Conservation (phyloP, 2,329 filamentous ascomycete species). For the Tolypocladium album region DNA sequence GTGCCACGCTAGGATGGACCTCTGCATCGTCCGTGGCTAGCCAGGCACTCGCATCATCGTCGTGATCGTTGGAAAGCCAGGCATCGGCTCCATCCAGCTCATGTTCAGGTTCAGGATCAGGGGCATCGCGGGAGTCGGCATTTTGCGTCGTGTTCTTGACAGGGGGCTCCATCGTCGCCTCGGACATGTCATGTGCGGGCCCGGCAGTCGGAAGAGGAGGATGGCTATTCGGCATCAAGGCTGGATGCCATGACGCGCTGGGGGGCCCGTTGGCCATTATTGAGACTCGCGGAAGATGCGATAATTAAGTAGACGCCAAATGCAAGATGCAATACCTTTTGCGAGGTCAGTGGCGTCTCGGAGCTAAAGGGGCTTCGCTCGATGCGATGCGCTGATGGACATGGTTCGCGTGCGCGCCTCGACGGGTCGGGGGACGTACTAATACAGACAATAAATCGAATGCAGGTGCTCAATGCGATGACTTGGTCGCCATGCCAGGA, state of each 20-base stretch:
- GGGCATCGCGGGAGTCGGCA: slow-evolving; percentile 6
- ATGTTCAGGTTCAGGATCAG: slow-evolving; percentile 1
- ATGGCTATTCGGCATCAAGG: slow-evolving; percentile 24
- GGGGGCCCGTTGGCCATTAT: slow-evolving; percentile 26
- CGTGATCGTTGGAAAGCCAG: slow-evolving; percentile 9
- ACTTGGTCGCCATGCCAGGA: slow-evolving; percentile 9
- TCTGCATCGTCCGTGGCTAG: slow-evolving; percentile 9
- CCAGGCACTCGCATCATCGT: slow-evolving; percentile 11
- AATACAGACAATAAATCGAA: slow-evolving; percentile 8
- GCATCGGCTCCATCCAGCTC: slow-evolving; percentile 6
- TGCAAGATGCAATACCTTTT: neutral
- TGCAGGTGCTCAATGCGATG: slow-evolving; percentile 5
- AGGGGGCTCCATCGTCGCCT: slow-evolving; percentile 3
- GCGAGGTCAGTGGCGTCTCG: neutral
- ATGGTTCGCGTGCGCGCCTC: neutral
- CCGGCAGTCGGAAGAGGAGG: neutral
- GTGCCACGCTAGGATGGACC: neutral
- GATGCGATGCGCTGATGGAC: neutral
- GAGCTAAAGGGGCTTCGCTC: slow-evolving; percentile 1
- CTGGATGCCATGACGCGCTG: slow-evolving; percentile 29
- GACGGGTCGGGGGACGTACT: slow-evolving; percentile 1
- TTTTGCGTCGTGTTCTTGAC: slow-evolving; percentile 4
- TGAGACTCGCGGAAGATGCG: slow-evolving; percentile 6
- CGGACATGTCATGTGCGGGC: neutral
- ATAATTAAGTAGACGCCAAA: slow-evolving; percentile 4